Base-by-base conservation (phyloP, 1,284 basidiomycete species). In the Ceratobasidium papillatum region DNA sequence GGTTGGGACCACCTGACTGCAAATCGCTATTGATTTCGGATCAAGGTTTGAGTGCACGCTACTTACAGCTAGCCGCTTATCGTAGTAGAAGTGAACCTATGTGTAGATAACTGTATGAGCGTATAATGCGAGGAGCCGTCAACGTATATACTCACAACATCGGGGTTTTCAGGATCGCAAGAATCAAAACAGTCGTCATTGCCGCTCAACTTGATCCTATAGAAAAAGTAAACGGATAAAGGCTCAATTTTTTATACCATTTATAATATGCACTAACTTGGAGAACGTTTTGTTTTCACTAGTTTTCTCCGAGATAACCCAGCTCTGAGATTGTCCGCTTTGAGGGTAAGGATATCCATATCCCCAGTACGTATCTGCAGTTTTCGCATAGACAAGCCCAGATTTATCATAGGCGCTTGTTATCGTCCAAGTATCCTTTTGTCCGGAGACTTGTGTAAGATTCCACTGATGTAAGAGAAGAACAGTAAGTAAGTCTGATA, bases 1-100 rank as follows among this genome's bases (percentile, higher is more conserved):
- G 52, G 22, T n/a, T 56, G 9, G 52, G 52, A 5, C 52, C 52
- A 27, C 22, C 25, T 9, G 52, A 56, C 52, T 56, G 17, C 5
- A n/a, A n/a, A 9, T 5, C 25, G 7, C 3, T 30, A 56, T 56
- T 32, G 30, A 25, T 30, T 3, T 2, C 52, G 5, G 5, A 9
- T 30, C 25, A 11, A 8, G 5, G 17, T 27, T 27, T 17, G 7
- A 56, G 7, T 32, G 8, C n/a, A 19, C 11, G 30, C 5, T 25
- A 56, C 52, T 5, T 56, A 56, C 52, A 8, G 30, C 14, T 3
- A 3, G 3, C 3, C 52, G 12, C 2, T 56, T n/a, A 9, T 56
- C 52, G 25, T 56, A 56, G 52, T 56, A 56, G 17, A 56, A 56
- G 30, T 56, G 52, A 5, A 56, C 52, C 52, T 56, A 19, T n/a